Base-by-base conservation (phyloP, 768 basidiomycete species). In the Scleroderma citrinum region DNA sequence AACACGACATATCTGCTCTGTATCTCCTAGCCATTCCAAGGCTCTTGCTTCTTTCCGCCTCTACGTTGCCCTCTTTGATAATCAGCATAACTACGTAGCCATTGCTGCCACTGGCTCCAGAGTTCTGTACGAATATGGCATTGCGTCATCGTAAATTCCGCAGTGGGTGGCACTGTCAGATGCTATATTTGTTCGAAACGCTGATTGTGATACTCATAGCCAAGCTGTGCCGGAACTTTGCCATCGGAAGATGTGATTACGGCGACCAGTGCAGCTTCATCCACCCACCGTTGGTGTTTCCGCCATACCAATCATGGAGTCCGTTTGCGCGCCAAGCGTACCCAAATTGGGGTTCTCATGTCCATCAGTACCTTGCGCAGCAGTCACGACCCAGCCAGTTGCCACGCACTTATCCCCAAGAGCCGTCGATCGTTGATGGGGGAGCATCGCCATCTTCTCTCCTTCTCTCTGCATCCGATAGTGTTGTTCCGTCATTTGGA, bases 251-350 rank as follows among this genome's bases (percentile, higher is more conserved):
- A 50, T 74, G 71, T 57, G 60, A 66, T 17, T 69, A 67, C 50
- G 72, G 69, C 50, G 54, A 60, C 19, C 60, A 59, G 31, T 74
- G 72, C 59, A 71, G 58, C 31, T 74, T 71, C 59, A 31, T 71
- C 30, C 71, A 74, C 49, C 64, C 66, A 8, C 26, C 48, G 2
- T 34, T 37, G 34, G 44, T 47, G 24, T 35, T 52, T 40, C 50
- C 56, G 12, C 43, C 61, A 12, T 50, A 36, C 21, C 39, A 48
- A 11, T 37, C 53, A 31, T 41, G 55, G 42, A 55, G 49, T 14
- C 48, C 58, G 1, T 55, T 60, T 20, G 46, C 57, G 24, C 55
- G 46, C 45, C 51, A 53, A 3, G 44, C 51, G 31, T 23, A 46
- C 29, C 26, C 56, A 32, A 46, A 48, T 12, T 62, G 56, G 64